Conservation (phyloP, 2,329 filamentous ascomycete species). For the Colletotrichum karsti region DNA sequence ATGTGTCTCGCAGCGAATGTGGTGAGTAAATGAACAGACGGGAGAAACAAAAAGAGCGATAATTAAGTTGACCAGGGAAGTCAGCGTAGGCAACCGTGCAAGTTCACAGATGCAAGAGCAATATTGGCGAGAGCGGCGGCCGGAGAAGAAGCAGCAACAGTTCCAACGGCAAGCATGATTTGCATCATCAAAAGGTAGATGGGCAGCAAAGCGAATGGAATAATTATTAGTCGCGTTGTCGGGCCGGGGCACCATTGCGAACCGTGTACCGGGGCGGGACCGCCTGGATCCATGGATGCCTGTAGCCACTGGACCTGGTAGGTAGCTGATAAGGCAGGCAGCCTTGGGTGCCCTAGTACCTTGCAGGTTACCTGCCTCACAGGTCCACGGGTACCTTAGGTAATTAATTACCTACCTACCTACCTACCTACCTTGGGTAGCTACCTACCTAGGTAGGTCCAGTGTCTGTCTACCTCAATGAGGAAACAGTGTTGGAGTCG, state of each 20-base stretch:
- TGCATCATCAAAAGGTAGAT: conserved; percentile 17
- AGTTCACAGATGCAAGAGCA: not conserved
- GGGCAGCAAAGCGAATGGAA: conserved; percentile 6
- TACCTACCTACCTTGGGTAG: too few relatives aligned
- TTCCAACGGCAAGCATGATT: not conserved
- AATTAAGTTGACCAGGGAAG: not conserved
- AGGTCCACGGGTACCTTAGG: too few relatives aligned
- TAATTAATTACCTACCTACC: too few relatives aligned
- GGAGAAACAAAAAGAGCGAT: not conserved
- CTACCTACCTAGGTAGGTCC: too few relatives aligned
- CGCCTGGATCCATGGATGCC: too few relatives aligned
- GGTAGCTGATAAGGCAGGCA: not conserved
- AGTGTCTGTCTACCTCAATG: too few relatives aligned
- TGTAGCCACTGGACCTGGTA: too few relatives aligned
- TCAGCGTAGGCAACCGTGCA: not conserved
- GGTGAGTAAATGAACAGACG: not conserved
- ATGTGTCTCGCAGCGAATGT: not conserved
- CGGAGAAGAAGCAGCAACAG: not conserved
- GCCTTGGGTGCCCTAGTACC: not conserved
- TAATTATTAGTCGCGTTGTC: conserved; percentile 3
- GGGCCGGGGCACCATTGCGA: conserved; percentile 4
- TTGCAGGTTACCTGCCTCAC: too few relatives aligned
- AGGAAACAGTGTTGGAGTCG: too few relatives aligned
- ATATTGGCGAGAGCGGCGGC: not conserved
- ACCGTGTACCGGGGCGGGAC: conserved; percentile 21